phyloP scores from a whole-genome alignment of 345 rosid genomes.

The Nasturtium officinale region DNA sequence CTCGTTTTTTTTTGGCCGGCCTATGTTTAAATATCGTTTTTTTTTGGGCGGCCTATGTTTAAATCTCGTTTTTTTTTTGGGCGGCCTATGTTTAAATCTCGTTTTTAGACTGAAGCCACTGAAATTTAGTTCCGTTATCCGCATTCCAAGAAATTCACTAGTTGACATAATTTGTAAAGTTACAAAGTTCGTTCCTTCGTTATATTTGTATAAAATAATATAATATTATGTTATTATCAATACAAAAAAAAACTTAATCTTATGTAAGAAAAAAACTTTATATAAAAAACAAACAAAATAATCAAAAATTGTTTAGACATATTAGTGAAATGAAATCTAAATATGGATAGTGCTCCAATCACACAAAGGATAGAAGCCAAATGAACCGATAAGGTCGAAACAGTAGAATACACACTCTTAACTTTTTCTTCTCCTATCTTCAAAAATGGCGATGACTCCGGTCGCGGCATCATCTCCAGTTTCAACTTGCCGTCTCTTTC shows the following conservation, averaged over 20 bases:
- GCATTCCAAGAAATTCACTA: no score
- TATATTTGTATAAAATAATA: neutral
- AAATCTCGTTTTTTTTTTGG: no score
- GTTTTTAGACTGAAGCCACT: neutral
- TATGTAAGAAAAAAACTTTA: no score
- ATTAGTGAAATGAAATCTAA: neutral
- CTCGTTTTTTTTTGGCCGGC: no score
- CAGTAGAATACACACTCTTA: conserved; percentile 8
- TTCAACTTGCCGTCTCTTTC: conserved; percentile 26
- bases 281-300: neutral
- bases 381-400: conserved; percentile 35
- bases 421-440: conserved; percentile 26
- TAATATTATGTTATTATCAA: neutral
- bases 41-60: neutral
- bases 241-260: neutral
- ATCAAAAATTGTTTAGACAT: neutral
- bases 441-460: conserved; percentile 40
- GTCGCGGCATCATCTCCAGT: conserved; percentile 36
- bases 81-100: neutral
- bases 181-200: neutral
- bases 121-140: neutral
- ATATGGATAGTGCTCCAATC: conserved; percentile 19
- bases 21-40: neutral
- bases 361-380: conserved; percentile 27
- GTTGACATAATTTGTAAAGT: no score